These are phyloP conservation scores for Cordyceps pruinosa DNA, from an alignment of 2,329 filamentous ascomycete species.

Conservation along the genomic window DNA sequence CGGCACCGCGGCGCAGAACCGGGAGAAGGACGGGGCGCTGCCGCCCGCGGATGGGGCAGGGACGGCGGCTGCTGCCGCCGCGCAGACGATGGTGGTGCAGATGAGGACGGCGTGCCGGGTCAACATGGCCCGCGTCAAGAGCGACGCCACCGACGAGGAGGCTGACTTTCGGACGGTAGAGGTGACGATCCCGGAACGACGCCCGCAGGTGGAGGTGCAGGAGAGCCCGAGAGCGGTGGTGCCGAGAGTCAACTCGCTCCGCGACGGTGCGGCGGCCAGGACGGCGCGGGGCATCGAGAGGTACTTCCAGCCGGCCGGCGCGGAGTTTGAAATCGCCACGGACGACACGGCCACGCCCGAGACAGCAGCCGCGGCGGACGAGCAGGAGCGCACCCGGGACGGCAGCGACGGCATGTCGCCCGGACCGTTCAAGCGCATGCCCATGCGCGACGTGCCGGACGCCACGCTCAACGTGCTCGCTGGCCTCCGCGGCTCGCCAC, in stretches of 20 bases:
- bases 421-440: not conserved
- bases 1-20: too few relatives aligned
- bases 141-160: constrained; percentile 25
- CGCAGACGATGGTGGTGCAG: constrained; percentile 10
- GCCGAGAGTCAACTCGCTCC: not conserved
- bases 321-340: constrained; percentile 27
- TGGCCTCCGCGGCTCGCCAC: not conserved
- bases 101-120: constrained; percentile 26
- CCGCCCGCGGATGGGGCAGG: not conserved
- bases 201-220: not conserved
- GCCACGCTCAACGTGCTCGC: constrained; percentile 12
- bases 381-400: not conserved
- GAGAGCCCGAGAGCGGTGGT: not conserved
- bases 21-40: not conserved
- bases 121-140: constrained; percentile 27
- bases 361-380: not conserved
- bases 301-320: constrained; percentile 23
- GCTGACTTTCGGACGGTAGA: constrained; percentile 12
- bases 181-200: not conserved
- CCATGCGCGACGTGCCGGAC: constrained; percentile 20
- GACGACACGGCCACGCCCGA: constrained; percentile 27
- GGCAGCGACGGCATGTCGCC: not conserved
- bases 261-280: not conserved
- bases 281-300: constrained; percentile 20
- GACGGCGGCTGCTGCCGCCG: not conserved